Evolutionary conservation across 2,329 filamentous ascomycete genomes (phyloP).

Genomic region (Trichophyton mentagrophytes): DNA sequence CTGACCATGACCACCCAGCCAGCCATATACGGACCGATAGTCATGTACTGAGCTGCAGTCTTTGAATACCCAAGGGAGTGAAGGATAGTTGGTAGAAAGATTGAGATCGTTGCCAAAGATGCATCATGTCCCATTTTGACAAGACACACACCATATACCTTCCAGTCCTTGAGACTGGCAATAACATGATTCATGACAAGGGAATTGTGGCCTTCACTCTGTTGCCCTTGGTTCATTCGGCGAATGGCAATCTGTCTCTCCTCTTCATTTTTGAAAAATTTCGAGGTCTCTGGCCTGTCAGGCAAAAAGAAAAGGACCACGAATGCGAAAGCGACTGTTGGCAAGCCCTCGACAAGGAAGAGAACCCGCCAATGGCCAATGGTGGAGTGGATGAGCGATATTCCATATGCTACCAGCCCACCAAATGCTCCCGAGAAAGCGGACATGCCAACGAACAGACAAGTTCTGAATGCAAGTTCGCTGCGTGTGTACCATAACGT

Average conservation of each 20-base stretch:
- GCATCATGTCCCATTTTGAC: slow-evolving; percentile 14
- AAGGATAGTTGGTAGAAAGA: slow-evolving; percentile 34
- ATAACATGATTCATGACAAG: slow-evolving; percentile 11
- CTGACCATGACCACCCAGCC: slow-evolving; percentile 48
- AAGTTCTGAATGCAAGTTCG: slow-evolving; percentile 44
- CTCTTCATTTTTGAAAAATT: slow-evolving; percentile 11
- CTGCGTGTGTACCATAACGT: slow-evolving; percentile 46
- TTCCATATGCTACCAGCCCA: slow-evolving; percentile 33
- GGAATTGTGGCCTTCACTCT: slow-evolving; percentile 11
- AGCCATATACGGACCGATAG: slow-evolving; percentile 46
- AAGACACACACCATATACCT: slow-evolving; percentile 9
- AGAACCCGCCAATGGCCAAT: slow-evolving; percentile 39
- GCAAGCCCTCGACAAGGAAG: slow-evolving; percentile 38
- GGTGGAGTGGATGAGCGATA: slow-evolving; percentile 17
- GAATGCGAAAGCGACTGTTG: slow-evolving; percentile 34
- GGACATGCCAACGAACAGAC: slow-evolving; percentile 42
- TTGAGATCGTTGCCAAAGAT: slow-evolving; percentile 25
- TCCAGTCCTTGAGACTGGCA: slow-evolving; percentile 13
- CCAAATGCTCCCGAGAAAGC: slow-evolving; percentile 43
- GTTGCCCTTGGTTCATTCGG: slow-evolving; percentile 12
- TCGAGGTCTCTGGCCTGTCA: slow-evolving; percentile 21
- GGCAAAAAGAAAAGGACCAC: slow-evolving; percentile 36
- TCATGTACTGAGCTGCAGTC: slow-evolving; percentile 38
- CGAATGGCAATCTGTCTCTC: slow-evolving; percentile 10
- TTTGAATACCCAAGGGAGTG: slow-evolving; percentile 43